Conservation (phyloP, 2,329 filamentous ascomycete species). For the Ambrosiella beaveri region DNA sequence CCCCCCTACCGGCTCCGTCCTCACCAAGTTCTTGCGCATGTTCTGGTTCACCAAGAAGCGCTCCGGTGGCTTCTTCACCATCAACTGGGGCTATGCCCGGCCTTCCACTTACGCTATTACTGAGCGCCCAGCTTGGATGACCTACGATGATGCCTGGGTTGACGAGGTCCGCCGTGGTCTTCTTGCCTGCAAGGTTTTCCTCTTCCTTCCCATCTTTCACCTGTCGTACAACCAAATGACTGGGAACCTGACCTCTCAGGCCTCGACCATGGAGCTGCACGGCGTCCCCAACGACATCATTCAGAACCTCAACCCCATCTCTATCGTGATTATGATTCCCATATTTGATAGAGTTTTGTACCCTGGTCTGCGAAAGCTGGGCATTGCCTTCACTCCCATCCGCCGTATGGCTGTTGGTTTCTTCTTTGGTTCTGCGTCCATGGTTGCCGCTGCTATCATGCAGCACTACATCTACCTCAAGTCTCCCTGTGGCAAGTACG, state of each 20-base stretch:
- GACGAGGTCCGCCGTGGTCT: constrained; percentile 58
- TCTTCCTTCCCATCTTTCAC: constrained; percentile 49
- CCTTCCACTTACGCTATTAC: constrained; percentile 41
- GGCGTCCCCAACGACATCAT: constrained; percentile 65
- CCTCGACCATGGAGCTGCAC: constrained; percentile 46
- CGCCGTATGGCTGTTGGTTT: constrained; percentile 60
- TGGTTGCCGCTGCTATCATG: constrained; percentile 39
- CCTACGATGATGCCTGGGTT: constrained; percentile 69
- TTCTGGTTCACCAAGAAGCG: constrained; percentile 44
- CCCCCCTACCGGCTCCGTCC: constrained; percentile 55
- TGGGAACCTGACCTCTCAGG: constrained; percentile 45
- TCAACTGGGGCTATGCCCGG: constrained; percentile 52
- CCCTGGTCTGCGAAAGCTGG: constrained; percentile 44
- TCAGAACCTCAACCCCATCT: constrained; percentile 58
- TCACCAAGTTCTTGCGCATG: constrained; percentile 48
- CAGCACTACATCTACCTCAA: constrained; percentile 47
- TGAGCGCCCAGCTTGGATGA: constrained; percentile 54
- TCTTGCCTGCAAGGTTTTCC: constrained; percentile 52
- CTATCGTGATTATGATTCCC: constrained; percentile 59
- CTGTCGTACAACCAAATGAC: constrained; percentile 43
- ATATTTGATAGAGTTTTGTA: constrained; percentile 54
- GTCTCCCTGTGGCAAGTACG: constrained; percentile 41
- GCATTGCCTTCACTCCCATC: constrained; percentile 54
- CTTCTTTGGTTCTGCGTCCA: constrained; percentile 43
- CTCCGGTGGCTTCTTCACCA: constrained; percentile 42